Base-by-base conservation (phyloP, 768 basidiomycete genomes). In the Tephrocybe sp. region DNA sequence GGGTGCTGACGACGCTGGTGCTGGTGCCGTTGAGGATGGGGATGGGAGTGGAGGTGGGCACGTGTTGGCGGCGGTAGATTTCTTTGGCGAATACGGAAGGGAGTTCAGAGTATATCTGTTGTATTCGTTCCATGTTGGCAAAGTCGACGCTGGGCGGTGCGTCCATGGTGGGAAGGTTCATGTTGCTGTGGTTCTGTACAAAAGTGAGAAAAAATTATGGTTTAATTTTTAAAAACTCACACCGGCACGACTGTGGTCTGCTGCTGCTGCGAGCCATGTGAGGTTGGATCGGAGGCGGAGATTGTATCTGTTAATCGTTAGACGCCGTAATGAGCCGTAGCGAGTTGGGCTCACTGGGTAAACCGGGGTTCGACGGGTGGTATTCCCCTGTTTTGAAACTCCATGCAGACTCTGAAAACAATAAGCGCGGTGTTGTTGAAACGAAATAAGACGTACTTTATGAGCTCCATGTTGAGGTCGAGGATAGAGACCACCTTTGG, bases 251-350 rank as follows among this genome's bases (percentile, higher is more conserved):
- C 64, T 72, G 15, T 74, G 74, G 56, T 89, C 87, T 34, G 80
- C 83, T n/a, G 78, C 80, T 16, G 80, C 77, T 38, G 86, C 85
- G 55, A 89, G 65, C 83, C 83, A 89, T 1, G 77, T 70, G 12
- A 91, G 72, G 63, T 90, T 91, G 25, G 82, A 77, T 58, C 89
- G 85, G 32, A 91, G 66, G 40, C 87, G 80, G 11, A 49, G 45
- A 3, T 77, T 65, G 66, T 80, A 89, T 60, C 89, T 89, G 39
- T 19, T 31, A 32, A 42, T 45, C 30, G 32, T 47, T 38, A 26
- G 44, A 47, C 40, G 15, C 13, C 41, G 31, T 21, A 27, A n/a
- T 21, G 43, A 16, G 15, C 47, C 22, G n/a, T 40, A 24, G 22
- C 37, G 34, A 22, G 41, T 26, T 53, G 18, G 16, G 21, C 84